Conservation (phyloP, 2,329 filamentous ascomycete species). For the Grosmannia huntii region DNA sequence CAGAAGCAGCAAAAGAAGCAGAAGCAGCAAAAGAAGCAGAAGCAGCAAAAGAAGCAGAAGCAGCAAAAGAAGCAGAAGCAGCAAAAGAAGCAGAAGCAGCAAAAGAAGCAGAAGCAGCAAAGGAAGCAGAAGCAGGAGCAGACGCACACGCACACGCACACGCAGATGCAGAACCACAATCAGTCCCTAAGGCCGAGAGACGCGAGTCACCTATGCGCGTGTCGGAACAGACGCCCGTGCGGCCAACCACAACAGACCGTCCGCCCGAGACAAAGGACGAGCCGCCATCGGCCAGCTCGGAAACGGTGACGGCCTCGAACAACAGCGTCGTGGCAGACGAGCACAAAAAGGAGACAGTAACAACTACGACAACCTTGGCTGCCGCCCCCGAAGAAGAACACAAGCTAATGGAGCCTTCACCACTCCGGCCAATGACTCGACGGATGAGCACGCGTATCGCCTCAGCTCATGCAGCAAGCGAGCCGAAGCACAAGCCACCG, state of each 20-base stretch:
- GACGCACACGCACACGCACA: too few species aligned
- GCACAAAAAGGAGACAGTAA: not conserved
- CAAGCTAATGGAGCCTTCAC: not conserved
- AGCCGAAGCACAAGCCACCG: not conserved
- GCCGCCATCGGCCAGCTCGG: not conserved
- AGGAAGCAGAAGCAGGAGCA: too few species aligned
- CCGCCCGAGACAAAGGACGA: not conserved
- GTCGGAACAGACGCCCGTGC: not conserved
- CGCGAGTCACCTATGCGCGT: not conserved
- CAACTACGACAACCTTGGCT: not conserved
- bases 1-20: too few species aligned
- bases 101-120: too few species aligned
- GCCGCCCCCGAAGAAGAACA: not conserved
- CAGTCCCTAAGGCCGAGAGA: not conserved
- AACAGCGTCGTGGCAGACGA: not conserved
- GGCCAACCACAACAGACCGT: not conserved
- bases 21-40: too few species aligned
- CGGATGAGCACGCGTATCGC: conserved; percentile 11
- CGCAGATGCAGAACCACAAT: too few species aligned
- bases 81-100: too few species aligned
- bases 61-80: too few species aligned
- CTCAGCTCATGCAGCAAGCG: conserved; percentile 3
- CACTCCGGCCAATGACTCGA: conserved; percentile 5
- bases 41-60: too few species aligned
- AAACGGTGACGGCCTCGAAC: not conserved